A percentile compares a stretch with the other conserved stretches of the same genome.
Conservation (phyloP, 352 stramenopile genomes). For the Phytophthora hybrid region DNA sequence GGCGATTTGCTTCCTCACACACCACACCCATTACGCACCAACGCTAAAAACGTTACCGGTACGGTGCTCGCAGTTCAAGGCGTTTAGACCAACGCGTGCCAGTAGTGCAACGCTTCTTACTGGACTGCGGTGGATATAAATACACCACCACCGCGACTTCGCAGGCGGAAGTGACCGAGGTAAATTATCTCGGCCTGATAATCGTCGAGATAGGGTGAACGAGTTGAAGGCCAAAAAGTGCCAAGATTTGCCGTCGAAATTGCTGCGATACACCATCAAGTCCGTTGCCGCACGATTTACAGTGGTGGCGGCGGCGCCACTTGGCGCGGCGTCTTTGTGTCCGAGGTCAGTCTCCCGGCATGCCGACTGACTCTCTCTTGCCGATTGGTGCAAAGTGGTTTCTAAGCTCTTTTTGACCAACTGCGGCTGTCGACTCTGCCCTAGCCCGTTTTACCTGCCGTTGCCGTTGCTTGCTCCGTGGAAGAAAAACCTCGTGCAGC, state of each 20-base stretch:
- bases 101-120: background rate
- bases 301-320: no score
- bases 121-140: no score
- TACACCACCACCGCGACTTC: no score
- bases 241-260: no score
- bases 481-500: slow-evolving; percentile 26
- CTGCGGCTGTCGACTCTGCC: background rate
- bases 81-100: slow-evolving; percentile 3
- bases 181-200: no score
- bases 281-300: background rate
- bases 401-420: slow-evolving; percentile 9
- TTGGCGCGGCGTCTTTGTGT: slow-evolving; percentile 8
- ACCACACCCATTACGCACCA: no score
- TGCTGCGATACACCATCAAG: background rate
- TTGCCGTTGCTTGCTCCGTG: slow-evolving; percentile 10
- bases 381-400: slow-evolving; percentile 21
- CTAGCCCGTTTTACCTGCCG: slow-evolving; percentile 25
- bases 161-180: no score
- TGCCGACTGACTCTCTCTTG: slow-evolving; percentile 31
- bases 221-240: slow-evolving; percentile 1
- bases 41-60: no score
- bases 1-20: no score
- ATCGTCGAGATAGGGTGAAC: slow-evolving; percentile 25
- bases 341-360: background rate
- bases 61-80: no score